These are phyloP conservation scores for Pisolithus albus DNA, from an alignment of 768 basidiomycete species.

Conservation along the genomic window DNA sequence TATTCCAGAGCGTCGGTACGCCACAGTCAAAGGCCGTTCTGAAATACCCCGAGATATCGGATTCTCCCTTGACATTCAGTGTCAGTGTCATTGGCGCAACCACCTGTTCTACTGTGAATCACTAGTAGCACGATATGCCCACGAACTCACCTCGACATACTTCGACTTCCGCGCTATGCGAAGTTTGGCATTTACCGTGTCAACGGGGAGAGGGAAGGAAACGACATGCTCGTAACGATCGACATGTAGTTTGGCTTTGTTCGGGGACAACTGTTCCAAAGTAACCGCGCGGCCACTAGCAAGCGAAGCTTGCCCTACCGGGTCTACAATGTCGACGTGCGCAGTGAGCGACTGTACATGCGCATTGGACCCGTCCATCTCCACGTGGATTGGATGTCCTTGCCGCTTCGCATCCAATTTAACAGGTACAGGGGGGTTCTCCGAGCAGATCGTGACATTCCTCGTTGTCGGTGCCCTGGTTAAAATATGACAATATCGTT, in stretches of 20 bases:
- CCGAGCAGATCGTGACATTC: conserved; percentile 3
- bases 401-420: conserved; percentile 8
- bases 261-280: conserved; percentile 8
- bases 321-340: conserved; percentile 18
- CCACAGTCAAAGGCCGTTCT: conserved; percentile 16
- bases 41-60: conserved; percentile 21
- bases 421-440: neutral
- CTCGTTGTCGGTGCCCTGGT: conserved; percentile 12
- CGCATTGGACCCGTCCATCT: conserved; percentile 11
- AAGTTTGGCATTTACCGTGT: conserved; percentile 30
- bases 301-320: conserved; percentile 12
- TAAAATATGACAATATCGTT: conserved; percentile 18
- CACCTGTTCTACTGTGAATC: conserved; percentile 16
- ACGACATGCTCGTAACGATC: conserved; percentile 21
- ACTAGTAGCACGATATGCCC: neutral
- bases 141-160: conserved; percentile 33
- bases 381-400: conserved; percentile 9
- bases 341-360: conserved; percentile 14
- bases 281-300: conserved; percentile 13
- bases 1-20: conserved; percentile 24
- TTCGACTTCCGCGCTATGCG: conserved; percentile 50
- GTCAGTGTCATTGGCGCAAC: conserved; percentile 12
- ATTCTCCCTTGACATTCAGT: conserved; percentile 13
- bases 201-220: conserved; percentile 39
- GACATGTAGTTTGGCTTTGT: conserved; percentile 6